phyloP scores from a whole-genome alignment of 768 basidiomycete genomes.

The Xerocomus brunneocitrinus region DNA sequence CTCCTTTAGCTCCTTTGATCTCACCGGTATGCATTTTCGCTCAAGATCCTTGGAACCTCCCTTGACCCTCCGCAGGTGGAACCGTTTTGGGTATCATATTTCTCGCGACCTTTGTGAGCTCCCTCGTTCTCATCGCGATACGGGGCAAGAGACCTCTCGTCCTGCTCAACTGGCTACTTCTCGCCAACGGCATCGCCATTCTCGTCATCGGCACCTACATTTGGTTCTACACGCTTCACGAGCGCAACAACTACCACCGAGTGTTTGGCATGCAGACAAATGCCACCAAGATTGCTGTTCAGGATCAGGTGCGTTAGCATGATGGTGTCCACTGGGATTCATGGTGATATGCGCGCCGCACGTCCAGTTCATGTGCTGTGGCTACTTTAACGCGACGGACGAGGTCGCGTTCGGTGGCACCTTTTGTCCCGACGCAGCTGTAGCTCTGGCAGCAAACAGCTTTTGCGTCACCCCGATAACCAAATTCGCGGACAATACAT shows the following conservation, averaged over 20 bases:
- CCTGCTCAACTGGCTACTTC: slow-evolving; percentile 70
- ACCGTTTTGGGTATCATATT: slow-evolving; percentile 63
- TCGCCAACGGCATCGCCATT: slow-evolving; percentile 58
- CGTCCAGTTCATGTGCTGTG: slow-evolving; percentile 73
- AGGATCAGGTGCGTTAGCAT: slow-evolving; percentile 57
- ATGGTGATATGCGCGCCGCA: not conserved
- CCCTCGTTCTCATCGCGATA: slow-evolving; percentile 67
- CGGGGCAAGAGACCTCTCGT: slow-evolving; percentile 66
- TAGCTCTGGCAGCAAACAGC: slow-evolving; percentile 35
- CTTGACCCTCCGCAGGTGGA: slow-evolving; percentile 48
- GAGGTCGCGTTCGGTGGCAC: slow-evolving; percentile 53
- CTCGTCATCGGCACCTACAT: slow-evolving; percentile 65
- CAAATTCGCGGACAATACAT: slow-evolving; percentile 58
- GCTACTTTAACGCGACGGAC: slow-evolving; percentile 71
- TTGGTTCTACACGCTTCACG: slow-evolving; percentile 78
- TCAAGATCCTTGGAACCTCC: not conserved
- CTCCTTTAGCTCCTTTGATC: slow-evolving; percentile 52
- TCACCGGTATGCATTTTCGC: slow-evolving; percentile 47
- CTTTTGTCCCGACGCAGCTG: slow-evolving; percentile 49
- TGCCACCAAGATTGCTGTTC: slow-evolving; percentile 51
- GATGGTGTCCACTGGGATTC: not conserved
- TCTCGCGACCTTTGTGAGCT: slow-evolving; percentile 62
- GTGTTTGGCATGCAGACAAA: slow-evolving; percentile 48
- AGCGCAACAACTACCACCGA: slow-evolving; percentile 60
- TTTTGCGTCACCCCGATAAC: slow-evolving; percentile 76